phyloP scores from a whole-genome alignment of 2,329 filamentous ascomycete species.

The Hyphodiscus sp. region DNA sequence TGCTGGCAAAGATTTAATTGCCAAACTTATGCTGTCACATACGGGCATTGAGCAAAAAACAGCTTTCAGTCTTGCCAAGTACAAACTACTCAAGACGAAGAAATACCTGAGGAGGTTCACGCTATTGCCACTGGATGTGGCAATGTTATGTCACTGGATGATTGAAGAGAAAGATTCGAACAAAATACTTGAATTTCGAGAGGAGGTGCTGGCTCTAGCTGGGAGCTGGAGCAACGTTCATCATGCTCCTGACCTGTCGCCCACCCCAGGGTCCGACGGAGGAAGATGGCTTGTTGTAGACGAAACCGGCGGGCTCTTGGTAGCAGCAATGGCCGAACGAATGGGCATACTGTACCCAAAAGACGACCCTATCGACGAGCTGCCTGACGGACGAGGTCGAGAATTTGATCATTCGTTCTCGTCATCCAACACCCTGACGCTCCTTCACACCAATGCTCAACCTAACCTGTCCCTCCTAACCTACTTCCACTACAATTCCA shows the following conservation, averaged over 20 bases:
- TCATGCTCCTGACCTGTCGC: slow-evolving; percentile 35
- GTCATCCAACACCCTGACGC: slow-evolving; percentile 63
- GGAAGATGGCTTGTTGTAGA: slow-evolving; percentile 63
- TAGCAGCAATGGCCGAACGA: slow-evolving; percentile 64
- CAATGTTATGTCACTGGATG: slow-evolving; percentile 68
- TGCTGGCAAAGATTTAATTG: slow-evolving; percentile 82
- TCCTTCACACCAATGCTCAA: slow-evolving; percentile 76
- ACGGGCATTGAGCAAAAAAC: slow-evolving; percentile 91
- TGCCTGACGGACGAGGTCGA: slow-evolving; percentile 1
- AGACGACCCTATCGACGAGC: slow-evolving; percentile 11
- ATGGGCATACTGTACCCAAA: slow-evolving; percentile 56
- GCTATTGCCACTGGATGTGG: slow-evolving; percentile 74
- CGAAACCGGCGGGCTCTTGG: slow-evolving; percentile 62
- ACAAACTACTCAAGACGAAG: slow-evolving; percentile 86
- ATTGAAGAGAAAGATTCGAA: slow-evolving; percentile 72
- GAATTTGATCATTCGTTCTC: slow-evolving; percentile 14
- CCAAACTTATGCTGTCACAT: slow-evolving; percentile 87
- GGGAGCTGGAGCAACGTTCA: slow-evolving; percentile 90
- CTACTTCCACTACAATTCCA: slow-evolving; percentile 80
- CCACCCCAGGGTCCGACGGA: slow-evolving; percentile 18
- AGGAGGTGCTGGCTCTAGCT: slow-evolving; percentile 75
- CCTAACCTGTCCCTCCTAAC: slow-evolving; percentile 82
- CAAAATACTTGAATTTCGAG: slow-evolving; percentile 78
- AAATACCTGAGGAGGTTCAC: slow-evolving; percentile 91
- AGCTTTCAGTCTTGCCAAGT: slow-evolving; percentile 86